phyloP scores from a whole-genome alignment of 108 stramenopile genomes.

The Nitzschia putrida region DNA sequence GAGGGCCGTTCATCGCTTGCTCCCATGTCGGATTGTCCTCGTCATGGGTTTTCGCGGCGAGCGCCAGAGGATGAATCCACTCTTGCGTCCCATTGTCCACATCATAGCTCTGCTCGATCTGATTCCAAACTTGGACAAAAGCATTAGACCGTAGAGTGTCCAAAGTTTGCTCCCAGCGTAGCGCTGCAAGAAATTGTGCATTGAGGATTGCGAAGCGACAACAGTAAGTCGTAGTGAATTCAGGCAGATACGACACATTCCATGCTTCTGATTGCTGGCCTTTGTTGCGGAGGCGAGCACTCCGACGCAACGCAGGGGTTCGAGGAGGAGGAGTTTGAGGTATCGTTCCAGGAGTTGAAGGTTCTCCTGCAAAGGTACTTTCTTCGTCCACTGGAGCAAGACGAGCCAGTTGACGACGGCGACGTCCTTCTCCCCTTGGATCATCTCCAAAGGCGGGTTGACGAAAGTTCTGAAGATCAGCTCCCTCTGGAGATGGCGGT shows the following conservation, averaged over 20 bases:
- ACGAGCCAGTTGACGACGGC: too few species aligned
- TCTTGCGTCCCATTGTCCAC: not conserved
- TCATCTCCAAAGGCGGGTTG: too few species aligned
- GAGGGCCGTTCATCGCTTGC: not conserved
- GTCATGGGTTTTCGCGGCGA: slow-evolving; percentile 17
- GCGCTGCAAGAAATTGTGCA: not conserved
- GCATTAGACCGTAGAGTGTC: not conserved
- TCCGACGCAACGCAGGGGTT: not conserved
- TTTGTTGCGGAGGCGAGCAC: too few species aligned
- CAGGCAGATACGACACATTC: not conserved
- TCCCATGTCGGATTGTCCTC: slow-evolving; percentile 1
- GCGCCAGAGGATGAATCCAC: slow-evolving; percentile 27
- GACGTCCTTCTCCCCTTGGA: too few species aligned
- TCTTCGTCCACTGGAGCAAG: too few species aligned
- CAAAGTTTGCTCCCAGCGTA: not conserved
- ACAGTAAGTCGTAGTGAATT: too few species aligned
- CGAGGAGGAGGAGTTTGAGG: too few species aligned
- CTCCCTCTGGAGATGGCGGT: too few species aligned
- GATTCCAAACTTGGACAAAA: not conserved
- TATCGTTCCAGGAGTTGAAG: too few species aligned
- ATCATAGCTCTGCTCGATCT: not conserved
- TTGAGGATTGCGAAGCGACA: not conserved
- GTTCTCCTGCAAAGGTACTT: too few species aligned
- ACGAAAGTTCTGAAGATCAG: too few species aligned
- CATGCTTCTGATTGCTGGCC: not conserved